Evolutionary conservation across 257 asterid species (phyloP).

Genomic region (Solanum tacnaense): DNA sequence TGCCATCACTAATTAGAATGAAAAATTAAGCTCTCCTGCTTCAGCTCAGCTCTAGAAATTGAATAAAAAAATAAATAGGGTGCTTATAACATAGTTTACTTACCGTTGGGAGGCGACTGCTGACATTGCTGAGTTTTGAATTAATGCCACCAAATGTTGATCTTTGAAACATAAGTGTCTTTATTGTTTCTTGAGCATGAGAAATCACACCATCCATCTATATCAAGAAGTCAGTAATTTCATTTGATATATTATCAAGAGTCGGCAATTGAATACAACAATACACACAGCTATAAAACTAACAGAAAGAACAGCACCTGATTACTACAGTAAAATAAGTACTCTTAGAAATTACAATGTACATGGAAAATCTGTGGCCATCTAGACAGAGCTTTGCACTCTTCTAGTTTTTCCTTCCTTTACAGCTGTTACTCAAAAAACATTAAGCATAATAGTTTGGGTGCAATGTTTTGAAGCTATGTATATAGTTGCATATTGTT

Average conservation of each 20-base stretch:
- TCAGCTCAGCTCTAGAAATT: background rate
- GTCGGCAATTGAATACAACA: background rate
- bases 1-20: background rate
- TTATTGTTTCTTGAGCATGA: slow-evolving; percentile 94
- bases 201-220: slow-evolving; percentile 89
- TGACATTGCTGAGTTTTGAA: slow-evolving; percentile 79
- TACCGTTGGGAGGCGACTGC: slow-evolving; percentile 97
- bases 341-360: background rate
- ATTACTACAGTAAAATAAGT: background rate
- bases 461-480: background rate
- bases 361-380: background rate
- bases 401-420: background rate
- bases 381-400: background rate
- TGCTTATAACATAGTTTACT: slow-evolving; percentile 5
- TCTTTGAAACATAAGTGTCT: slow-evolving; percentile 75
- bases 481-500: background rate
- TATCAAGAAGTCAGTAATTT: slow-evolving; percentile 7
- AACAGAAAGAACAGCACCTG: background rate
- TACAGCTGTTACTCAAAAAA: background rate
- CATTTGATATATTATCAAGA: slow-evolving; percentile 2
- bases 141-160: slow-evolving; percentile 89
- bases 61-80: background rate
- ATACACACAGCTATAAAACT: background rate
- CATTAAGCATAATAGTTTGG: background rate
- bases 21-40: background rate